phyloP scores from a whole-genome alignment of 1,284 basidiomycete species.

The Puccinia horiana region DNA sequence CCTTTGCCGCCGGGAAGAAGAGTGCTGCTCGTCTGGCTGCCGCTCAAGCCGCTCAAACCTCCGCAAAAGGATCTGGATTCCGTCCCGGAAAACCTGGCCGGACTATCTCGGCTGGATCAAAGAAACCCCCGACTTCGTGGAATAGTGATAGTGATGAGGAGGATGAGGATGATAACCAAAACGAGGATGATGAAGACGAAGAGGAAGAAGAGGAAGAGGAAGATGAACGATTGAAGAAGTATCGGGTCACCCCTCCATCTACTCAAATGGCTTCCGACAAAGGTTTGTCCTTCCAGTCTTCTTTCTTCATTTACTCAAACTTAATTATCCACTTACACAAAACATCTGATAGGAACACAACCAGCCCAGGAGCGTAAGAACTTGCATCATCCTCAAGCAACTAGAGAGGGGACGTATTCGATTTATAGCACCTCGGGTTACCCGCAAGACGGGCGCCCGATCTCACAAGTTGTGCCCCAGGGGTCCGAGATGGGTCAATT shows the following conservation, averaged over 20 bases:
- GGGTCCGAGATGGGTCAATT: slow-evolving; percentile 29
- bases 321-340: background rate
- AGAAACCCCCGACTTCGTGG: slow-evolving; percentile 2
- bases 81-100: slow-evolving; percentile 50
- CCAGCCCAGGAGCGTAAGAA: background rate
- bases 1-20: slow-evolving; percentile 52
- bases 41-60: slow-evolving; percentile 52
- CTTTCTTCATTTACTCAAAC: background rate
- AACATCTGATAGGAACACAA: background rate
- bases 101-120: background rate
- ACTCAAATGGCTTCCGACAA: background rate
- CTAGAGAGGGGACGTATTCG: slow-evolving; percentile 1
- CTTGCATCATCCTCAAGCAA: background rate
- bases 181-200: slow-evolving; percentile 53
- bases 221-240: slow-evolving; percentile 20
- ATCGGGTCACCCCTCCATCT: background rate
- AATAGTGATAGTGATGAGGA: slow-evolving; percentile 41
- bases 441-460: background rate
- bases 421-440: slow-evolving; percentile 37
- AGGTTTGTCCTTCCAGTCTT: background rate
- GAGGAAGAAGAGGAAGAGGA: slow-evolving; percentile 44
- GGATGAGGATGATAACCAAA: slow-evolving; percentile 52
- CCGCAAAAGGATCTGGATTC: slow-evolving; percentile 51
- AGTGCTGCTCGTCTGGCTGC: slow-evolving; percentile 53
- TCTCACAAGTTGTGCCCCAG: background rate